Evolutionary conservation across 257 asterid genomes (phyloP).

Genomic region (Asclepias syriaca): DNA sequence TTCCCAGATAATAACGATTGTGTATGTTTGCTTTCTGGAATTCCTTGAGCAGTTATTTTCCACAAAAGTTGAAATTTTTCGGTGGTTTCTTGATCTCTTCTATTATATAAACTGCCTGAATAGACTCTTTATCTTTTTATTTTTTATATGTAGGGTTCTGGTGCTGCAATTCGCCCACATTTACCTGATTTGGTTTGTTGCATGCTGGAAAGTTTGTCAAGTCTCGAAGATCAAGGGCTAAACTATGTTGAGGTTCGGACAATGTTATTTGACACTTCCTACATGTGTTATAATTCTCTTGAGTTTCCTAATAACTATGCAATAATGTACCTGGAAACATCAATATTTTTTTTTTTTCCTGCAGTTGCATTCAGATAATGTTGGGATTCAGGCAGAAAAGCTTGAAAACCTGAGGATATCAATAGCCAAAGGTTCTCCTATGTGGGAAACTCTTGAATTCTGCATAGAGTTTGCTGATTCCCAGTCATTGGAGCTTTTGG

Average conservation of each 20-base stretch:
- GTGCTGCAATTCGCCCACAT: conserved; percentile 87
- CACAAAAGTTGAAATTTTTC: neutral
- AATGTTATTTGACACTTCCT: conserved; percentile 3
- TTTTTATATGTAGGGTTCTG: conserved; percentile 66
- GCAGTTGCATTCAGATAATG: conserved; percentile 91
- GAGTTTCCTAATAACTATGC: neutral
- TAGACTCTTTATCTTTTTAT: neutral
- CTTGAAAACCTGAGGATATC: conserved; percentile 88
- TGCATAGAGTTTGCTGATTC: conserved; percentile 88
- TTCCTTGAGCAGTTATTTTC: neutral
- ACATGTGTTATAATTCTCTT: neutral
- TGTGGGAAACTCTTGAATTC: conserved; percentile 99
- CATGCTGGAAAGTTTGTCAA: conserved; percentile 97
- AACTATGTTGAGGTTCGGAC: conserved; percentile 86
- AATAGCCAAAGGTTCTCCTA: conserved; percentile 88
- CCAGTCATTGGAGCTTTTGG: conserved; percentile 65
- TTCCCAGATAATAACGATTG: neutral
- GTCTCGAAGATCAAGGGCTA: conserved; percentile 98
- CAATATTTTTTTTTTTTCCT: conserved; percentile 8
- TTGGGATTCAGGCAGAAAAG: conserved; percentile 92
- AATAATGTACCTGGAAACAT: conserved; percentile 2
- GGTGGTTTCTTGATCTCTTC: neutral
- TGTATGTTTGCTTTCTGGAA: neutral
- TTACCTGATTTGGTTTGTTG: conserved; percentile 88
- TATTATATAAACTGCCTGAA: conserved; percentile 1